Conservation (phyloP, 2,329 filamentous ascomycete species). For the Colletotrichum graminicola region DNA sequence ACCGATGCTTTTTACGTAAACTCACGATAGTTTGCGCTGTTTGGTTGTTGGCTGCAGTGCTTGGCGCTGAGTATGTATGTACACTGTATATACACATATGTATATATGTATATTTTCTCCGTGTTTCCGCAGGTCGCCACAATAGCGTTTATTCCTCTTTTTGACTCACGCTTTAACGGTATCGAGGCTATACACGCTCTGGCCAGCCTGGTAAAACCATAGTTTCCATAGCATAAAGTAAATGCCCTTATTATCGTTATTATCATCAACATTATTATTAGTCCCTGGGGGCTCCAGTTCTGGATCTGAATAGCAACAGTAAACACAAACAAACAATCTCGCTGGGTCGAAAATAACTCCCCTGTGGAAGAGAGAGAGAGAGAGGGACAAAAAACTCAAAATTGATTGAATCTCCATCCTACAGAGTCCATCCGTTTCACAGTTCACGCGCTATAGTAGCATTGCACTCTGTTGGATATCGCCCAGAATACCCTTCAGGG, state of each 20-base stretch:
- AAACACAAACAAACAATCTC: slow-evolving; percentile 4
- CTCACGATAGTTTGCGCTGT: too few relatives aligned
- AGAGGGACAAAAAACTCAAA: background rate
- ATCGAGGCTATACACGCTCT: background rate
- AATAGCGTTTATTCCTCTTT: background rate
- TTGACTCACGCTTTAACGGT: background rate
- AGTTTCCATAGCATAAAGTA: slow-evolving; percentile 6
- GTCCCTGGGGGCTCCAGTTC: background rate
- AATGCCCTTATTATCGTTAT: background rate
- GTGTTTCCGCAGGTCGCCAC: too few relatives aligned
- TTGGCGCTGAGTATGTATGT: too few relatives aligned
- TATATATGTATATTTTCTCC: too few relatives aligned
- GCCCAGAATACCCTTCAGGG: background rate
- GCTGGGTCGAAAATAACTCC: background rate
- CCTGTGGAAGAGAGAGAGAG: background rate
- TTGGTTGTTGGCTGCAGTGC: too few relatives aligned
- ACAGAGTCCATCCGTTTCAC: background rate
- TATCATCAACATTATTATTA: too few relatives aligned
- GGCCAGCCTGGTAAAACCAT: background rate
- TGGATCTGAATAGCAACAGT: slow-evolving; percentile 5
- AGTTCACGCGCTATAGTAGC: background rate
- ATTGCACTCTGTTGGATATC: background rate
- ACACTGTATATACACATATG: too few relatives aligned
- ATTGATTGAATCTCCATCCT: background rate
- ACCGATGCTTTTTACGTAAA: background rate